A percentile compares a stretch with the other conserved stretches of the same genome.
Conservation (phyloP, 768 basidiomycete genomes). For the Nevesoporus exiguus region DNA sequence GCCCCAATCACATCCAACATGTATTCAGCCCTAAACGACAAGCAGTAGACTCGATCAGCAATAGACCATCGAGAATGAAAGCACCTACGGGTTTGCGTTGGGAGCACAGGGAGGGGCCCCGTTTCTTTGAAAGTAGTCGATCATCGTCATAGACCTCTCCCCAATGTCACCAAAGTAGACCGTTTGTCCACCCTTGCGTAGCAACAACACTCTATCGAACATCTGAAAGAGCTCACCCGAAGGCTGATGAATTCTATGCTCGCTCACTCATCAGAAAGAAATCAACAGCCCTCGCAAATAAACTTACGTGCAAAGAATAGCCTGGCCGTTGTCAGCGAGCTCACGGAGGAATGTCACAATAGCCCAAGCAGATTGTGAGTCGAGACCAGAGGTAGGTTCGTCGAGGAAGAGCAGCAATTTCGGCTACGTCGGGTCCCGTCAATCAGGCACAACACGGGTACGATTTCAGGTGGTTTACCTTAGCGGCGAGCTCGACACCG, state of each 20-base stretch:
- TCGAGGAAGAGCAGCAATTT: slow-evolving; percentile 54
- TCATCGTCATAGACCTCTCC: slow-evolving; percentile 19
- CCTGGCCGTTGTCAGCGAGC: slow-evolving; percentile 52
- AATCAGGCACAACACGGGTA: not conserved
- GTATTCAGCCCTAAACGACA: slow-evolving; percentile 38
- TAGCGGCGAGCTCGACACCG: slow-evolving; percentile 58
- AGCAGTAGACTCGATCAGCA: not conserved
- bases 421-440: slow-evolving; percentile 23
- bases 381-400: slow-evolving; percentile 57
- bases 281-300: not conserved
- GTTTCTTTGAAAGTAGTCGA: slow-evolving; percentile 24
- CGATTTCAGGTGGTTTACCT: slow-evolving; percentile 27
- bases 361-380: slow-evolving; percentile 51
- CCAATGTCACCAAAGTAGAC: slow-evolving; percentile 60
- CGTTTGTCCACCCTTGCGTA: slow-evolving; percentile 55
- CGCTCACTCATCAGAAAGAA: not conserved
- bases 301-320: slow-evolving; percentile 53
- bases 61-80: too few species aligned
- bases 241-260: not conserved
- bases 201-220: slow-evolving; percentile 49
- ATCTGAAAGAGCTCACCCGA: slow-evolving; percentile 41
- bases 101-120: slow-evolving; percentile 18
- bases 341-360: slow-evolving; percentile 48
- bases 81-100: slow-evolving; percentile 24
- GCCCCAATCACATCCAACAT: slow-evolving; percentile 56